Percentiles rank a stretch among this genome's conserved stretches.
phyloP scores from a whole-genome alignment of 1,139 yeast species.

The Blastobotrys arbuscula region DNA sequence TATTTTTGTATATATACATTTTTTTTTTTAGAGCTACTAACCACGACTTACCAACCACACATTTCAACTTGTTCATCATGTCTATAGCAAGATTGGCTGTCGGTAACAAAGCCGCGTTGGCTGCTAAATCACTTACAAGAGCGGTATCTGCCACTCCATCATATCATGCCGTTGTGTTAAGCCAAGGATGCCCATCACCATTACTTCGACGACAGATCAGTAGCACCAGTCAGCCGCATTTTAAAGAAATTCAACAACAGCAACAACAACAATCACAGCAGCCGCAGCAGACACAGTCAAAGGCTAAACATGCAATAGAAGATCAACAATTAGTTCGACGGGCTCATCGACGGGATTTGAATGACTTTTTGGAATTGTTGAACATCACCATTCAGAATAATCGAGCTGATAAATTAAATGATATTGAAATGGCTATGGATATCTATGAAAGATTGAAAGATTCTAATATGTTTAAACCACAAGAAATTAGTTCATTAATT shows the following conservation, averaged over 20 bases:
- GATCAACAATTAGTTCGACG: slow-evolving; percentile 4
- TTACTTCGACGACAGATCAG: background rate
- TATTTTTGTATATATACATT: no score
- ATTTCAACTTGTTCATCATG: slow-evolving; percentile 2
- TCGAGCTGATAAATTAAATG: slow-evolving; percentile 19
- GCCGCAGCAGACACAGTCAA: background rate
- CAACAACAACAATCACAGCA: background rate
- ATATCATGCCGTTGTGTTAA: slow-evolving; percentile 4
- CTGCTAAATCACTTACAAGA: slow-evolving; percentile 10
- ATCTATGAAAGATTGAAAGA: slow-evolving; percentile 24
- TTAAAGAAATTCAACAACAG: background rate
- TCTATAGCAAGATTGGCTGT: slow-evolving; percentile 12
- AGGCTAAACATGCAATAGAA: background rate
- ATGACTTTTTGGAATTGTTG: slow-evolving; percentile 13
- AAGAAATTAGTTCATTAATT: slow-evolving; percentile 24
- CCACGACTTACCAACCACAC: no score
- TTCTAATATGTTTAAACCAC: slow-evolving; percentile 20
- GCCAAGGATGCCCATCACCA: slow-evolving; percentile 4
- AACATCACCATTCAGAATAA: slow-evolving; percentile 22
- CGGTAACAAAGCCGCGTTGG: slow-evolving; percentile 11
- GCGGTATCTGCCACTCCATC: slow-evolving; percentile 9
- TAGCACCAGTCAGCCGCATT: background rate
- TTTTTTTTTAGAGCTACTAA: no score
- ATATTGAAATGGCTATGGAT: slow-evolving; percentile 26
- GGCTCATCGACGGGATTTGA: slow-evolving; percentile 9